phyloP scores from a whole-genome alignment of 306 rosid genomes.

The Alnus glutinosa region DNA sequence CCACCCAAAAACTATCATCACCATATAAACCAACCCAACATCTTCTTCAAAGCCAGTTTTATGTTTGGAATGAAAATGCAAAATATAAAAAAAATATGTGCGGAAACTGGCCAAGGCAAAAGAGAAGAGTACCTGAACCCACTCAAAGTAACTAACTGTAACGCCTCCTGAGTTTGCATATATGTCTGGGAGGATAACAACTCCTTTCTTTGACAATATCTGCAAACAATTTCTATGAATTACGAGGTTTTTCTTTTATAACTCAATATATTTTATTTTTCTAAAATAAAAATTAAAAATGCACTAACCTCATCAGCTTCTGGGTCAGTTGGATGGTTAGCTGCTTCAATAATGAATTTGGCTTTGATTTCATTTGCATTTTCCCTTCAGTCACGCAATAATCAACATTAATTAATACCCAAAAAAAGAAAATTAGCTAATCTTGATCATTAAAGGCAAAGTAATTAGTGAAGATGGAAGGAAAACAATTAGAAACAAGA shows the following conservation, averaged over 20 bases:
- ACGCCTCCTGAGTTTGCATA: slow-evolving; percentile 99
- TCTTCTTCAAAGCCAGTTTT: neutral
- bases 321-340: slow-evolving; percentile 94
- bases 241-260: neutral
- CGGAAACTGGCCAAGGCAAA: too few relatives aligned
- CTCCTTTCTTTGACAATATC: slow-evolving; percentile 82
- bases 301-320: slow-evolving; percentile 83
- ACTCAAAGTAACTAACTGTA: slow-evolving; percentile 91
- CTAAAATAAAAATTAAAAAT: too few relatives aligned
- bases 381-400: slow-evolving; percentile 48
- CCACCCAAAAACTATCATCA: neutral
- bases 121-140: slow-evolving; percentile 77
- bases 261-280: too few relatives aligned
- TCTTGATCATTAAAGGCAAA: neutral
- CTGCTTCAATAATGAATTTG: slow-evolving; percentile 86
- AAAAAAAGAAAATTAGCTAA: slow-evolving; percentile 16
- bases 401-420: neutral
- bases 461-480: neutral
- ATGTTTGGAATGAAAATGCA: too few relatives aligned
- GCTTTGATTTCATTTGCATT: slow-evolving; percentile 83
- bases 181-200: slow-evolving; percentile 85
- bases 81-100: neutral
- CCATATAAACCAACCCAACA: neutral
- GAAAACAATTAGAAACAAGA: neutral
- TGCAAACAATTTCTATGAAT: slow-evolving; percentile 28